Base-by-base conservation (phyloP, 768 basidiomycete genomes). In the Termitomyces sp. region DNA sequence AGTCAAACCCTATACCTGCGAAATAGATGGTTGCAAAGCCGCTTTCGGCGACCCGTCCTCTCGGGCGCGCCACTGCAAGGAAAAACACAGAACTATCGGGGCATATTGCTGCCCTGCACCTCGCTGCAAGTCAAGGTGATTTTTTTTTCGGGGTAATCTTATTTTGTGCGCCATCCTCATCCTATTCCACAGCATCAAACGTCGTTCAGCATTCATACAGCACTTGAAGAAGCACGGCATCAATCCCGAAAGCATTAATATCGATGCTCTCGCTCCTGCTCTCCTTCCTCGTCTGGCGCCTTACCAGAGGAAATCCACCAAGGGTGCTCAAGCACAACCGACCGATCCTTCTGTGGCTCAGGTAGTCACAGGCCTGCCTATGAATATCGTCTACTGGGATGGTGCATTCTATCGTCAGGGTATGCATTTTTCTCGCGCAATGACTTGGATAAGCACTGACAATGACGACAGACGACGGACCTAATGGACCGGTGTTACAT, bases 1-100 rank as follows among this genome's bases (percentile, higher is more conserved):
- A 48, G 71, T 59, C 11, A 85, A 83, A 69, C 88, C 87, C 1
- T 80, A 77, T 65, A 56, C 55, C 6, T 91, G 90, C 65, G 76
- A 74, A 15, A 73, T 80, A 46, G 66, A 71, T 9, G 71, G 69
- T 22, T 90, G 89, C 66, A 59, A 56, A 11, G 75, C 80, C 35
- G 70, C 75, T 15, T 91, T 91, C 64, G 84, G 84, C 15, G 89
- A 91, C 66, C 89, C 87, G 12, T 90, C 89, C 0, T 90, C 89
- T 49, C 76, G 85, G 63, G 75, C 82, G 35, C 85, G 89, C 9
- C 89, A 91, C 66, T 76, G 79, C 58, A 84, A 81, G 67, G 88
- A 90, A 71, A 81, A 76, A 2, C 89, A 90, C 66, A 65, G 69
- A 18, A 70, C 69, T 2, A 61, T 74, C 28, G 76, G 77, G 32